Percentiles rank a stretch among this genome's conserved stretches.
Conservation (phyloP, 1,139 yeast species). For the Candida sp. region DNA sequence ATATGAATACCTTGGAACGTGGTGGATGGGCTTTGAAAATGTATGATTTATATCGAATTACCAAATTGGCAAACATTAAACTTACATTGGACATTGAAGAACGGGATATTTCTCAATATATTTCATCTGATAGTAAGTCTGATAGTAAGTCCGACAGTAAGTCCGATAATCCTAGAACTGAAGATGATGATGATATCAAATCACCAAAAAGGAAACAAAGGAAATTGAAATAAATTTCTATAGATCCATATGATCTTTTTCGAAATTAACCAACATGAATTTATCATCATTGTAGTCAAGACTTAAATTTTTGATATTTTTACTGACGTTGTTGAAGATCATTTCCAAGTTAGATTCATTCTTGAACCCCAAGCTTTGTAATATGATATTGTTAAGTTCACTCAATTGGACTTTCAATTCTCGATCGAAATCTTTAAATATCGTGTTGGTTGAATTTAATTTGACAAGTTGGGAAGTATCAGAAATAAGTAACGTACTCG, state of each 20-base stretch:
- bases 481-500: conserved; percentile 26
- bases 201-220: conserved; percentile 6
- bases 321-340: conserved; percentile 29
- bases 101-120: conserved; percentile 7
- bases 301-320: conserved; percentile 29
- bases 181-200: conserved; percentile 3
- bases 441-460: conserved; percentile 18
- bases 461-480: conserved; percentile 16
- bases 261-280: conserved; percentile 38
- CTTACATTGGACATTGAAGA: conserved; percentile 15
- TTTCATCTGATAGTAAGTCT: conserved; percentile 5
- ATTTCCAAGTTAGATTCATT: conserved; percentile 29
- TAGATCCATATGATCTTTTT: conserved; percentile 32
- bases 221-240: conserved; percentile 9
- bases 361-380: conserved; percentile 23
- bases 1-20: conserved; percentile 22
- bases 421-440: conserved; percentile 19
- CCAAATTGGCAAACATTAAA: conserved; percentile 21
- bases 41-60: conserved; percentile 21
- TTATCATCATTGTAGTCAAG: conserved; percentile 28
- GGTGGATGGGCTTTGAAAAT: conserved; percentile 40
- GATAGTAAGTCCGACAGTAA: conserved; percentile 2
- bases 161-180: conserved; percentile 3
- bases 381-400: conserved; percentile 26
- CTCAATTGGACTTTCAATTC: conserved; percentile 16